Conservation (phyloP, 2,329 filamentous ascomycete species). For the Trichoderma arundinaceum region DNA sequence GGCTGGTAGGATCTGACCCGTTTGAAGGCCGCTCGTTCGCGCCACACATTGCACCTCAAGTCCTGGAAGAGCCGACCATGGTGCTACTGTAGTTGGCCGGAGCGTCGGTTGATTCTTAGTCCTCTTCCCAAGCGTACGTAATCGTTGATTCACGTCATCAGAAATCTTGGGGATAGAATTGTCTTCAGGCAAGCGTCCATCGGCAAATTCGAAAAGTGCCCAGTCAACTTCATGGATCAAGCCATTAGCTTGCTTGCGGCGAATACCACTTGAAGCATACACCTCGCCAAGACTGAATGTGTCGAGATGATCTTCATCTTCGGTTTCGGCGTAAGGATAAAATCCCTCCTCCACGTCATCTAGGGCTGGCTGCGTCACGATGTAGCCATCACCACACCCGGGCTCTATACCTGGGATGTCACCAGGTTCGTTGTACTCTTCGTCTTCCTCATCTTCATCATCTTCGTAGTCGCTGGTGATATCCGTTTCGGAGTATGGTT, state of each 20-base stretch:
- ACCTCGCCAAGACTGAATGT: conserved; percentile 82
- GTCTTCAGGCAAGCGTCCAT: conserved; percentile 70
- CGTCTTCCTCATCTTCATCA: conserved; percentile 60
- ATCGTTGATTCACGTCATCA: conserved; percentile 31
- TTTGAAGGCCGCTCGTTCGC: conserved; percentile 82
- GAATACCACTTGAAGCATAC: conserved; percentile 88
- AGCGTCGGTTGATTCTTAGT: conserved; percentile 44
- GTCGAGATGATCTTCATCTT: conserved; percentile 82
- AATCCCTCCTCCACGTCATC: conserved; percentile 86
- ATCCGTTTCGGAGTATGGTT: conserved; percentile 56
- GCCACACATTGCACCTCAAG: conserved; percentile 86
- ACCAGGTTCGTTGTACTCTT: conserved; percentile 65
- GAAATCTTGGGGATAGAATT: conserved; percentile 67
- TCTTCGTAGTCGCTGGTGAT: conserved; percentile 60
- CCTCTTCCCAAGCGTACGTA: conserved; percentile 28
- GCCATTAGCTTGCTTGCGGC: conserved; percentile 72
- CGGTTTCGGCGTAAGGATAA: conserved; percentile 72
- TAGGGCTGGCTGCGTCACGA: conserved; percentile 88
- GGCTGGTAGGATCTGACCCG: conserved; percentile 75
- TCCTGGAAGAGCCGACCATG: conserved; percentile 68
- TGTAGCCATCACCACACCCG: conserved; percentile 75
- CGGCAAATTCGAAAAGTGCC: conserved; percentile 83
- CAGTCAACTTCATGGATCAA: conserved; percentile 93
- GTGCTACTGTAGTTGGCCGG: conserved; percentile 64
- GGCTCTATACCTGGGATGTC: conserved; percentile 80